phyloP scores from a whole-genome alignment of 2,329 filamentous ascomycete species.

The Fusarium coicis region DNA sequence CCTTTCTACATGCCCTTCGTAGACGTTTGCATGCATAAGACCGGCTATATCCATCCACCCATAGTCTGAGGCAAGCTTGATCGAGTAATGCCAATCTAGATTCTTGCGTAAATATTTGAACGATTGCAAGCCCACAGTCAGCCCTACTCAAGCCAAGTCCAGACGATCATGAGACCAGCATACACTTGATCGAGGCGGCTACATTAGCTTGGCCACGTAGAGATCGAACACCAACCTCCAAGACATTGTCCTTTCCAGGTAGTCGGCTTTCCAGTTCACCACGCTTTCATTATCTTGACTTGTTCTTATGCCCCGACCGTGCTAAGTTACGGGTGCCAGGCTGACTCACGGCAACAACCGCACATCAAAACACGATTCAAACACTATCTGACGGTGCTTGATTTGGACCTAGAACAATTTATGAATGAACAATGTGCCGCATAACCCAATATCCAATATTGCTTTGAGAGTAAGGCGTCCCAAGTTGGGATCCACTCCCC shows the following conservation, averaged over 20 bases:
- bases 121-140: neutral
- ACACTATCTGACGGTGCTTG: neutral
- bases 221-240: neutral
- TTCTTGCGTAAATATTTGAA: neutral
- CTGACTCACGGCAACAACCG: neutral
- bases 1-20: neutral
- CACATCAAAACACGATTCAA: neutral
- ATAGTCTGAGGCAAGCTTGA: neutral
- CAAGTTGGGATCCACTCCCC: slow-evolving; percentile 27
- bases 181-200: neutral
- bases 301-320: too few relatives aligned
- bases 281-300: neutral
- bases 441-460: neutral
- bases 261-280: neutral
- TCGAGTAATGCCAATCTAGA: neutral
- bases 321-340: neutral
- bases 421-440: neutral
- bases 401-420: neutral
- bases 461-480: neutral
- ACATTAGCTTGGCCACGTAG: too few relatives aligned
- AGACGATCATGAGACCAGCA: neutral
- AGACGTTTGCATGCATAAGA: neutral
- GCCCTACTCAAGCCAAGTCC: neutral
- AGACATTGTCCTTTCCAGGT: neutral
- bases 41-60: neutral